Percentiles rank a stretch among this genome's conserved stretches.
Conservation (phyloP, 768 basidiomycete genomes). For the Naganishia antarctica region DNA sequence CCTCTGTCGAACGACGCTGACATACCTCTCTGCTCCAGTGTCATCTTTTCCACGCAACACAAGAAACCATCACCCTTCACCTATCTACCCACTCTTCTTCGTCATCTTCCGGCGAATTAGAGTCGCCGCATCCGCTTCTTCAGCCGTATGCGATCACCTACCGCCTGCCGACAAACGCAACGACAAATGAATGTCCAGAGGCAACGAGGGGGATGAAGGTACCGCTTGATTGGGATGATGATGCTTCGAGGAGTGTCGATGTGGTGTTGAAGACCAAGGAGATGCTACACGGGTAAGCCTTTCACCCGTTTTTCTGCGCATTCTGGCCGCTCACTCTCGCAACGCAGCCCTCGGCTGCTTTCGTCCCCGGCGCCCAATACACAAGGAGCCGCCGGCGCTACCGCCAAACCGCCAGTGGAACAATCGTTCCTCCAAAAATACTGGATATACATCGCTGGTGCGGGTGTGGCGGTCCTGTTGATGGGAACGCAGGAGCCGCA, state of each 20-base stretch:
- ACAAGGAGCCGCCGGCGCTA: neutral
- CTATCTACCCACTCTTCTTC: slow-evolving; percentile 1
- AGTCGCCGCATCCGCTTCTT: slow-evolving; percentile 2
- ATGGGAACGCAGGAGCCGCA: slow-evolving; percentile 7
- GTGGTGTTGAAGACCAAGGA: slow-evolving; percentile 1
- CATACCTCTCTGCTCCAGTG: neutral
- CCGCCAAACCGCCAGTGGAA: slow-evolving; percentile 49
- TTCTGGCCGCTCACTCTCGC: no score
- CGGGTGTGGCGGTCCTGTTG: slow-evolving; percentile 32
- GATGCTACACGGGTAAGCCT: neutral
- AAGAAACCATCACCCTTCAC: slow-evolving; percentile 2
- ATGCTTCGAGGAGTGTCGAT: neutral
- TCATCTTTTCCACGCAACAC: neutral
- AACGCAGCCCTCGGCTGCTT: neutral
- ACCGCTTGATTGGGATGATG: neutral
- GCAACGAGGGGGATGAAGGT: neutral
- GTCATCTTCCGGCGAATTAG: neutral
- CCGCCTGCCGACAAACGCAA: neutral
- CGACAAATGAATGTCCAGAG: neutral
- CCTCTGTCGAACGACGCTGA: neutral
- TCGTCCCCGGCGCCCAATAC: neutral
- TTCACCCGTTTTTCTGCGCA: no score
- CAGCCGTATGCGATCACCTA: slow-evolving; percentile 18
- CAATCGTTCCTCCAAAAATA: slow-evolving; percentile 82
- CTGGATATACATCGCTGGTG: slow-evolving; percentile 72